Evolutionary conservation across 2,329 filamentous ascomycete species (phyloP).

Genomic region (Zasmidium cellare): DNA sequence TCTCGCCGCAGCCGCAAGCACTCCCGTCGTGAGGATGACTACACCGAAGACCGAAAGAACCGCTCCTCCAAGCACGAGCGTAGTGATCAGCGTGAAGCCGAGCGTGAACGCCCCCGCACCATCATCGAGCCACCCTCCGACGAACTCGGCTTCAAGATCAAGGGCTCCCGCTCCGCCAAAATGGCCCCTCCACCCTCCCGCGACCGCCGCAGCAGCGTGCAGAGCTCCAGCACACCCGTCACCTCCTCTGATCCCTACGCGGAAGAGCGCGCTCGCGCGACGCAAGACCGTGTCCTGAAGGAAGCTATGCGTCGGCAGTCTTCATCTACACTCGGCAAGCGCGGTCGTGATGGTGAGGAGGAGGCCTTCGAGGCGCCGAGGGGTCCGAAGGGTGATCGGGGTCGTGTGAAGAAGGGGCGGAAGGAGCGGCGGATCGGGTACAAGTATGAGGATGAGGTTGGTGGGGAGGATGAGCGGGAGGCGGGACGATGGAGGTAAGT

Average conservation of each 20-base stretch:
- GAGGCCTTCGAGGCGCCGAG: constrained; percentile 42
- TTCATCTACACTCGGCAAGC: constrained; percentile 40
- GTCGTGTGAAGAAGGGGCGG: constrained; percentile 46
- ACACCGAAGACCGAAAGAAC: constrained; percentile 48
- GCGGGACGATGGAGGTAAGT: constrained; percentile 10
- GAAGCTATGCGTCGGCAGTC: constrained; percentile 64
- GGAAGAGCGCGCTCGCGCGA: constrained; percentile 33
- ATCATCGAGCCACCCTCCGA: constrained; percentile 29
- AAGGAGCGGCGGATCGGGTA: constrained; percentile 40
- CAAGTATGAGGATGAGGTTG: constrained; percentile 51
- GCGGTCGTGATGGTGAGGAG: constrained; percentile 25
- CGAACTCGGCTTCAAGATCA: constrained; percentile 52
- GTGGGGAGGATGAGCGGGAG: constrained; percentile 5
- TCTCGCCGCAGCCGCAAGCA: constrained; percentile 36
- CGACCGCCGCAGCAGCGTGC: constrained; percentile 14
- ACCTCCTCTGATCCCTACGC: constrained; percentile 34
- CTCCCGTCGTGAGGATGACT: constrained; percentile 50
- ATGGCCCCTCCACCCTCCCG: constrained; percentile 29
- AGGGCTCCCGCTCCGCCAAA: constrained; percentile 37
- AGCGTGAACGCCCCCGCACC: constrained; percentile 22
- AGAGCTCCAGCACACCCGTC: constrained; percentile 8
- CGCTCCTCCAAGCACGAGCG: constrained; percentile 37
- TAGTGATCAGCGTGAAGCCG: constrained; percentile 40
- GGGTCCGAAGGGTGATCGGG: constrained; percentile 48
- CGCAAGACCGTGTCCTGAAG: constrained; percentile 57